phyloP scores from a whole-genome alignment of 139 green algal genomes.

The Tetradesmus obliquus region DNA sequence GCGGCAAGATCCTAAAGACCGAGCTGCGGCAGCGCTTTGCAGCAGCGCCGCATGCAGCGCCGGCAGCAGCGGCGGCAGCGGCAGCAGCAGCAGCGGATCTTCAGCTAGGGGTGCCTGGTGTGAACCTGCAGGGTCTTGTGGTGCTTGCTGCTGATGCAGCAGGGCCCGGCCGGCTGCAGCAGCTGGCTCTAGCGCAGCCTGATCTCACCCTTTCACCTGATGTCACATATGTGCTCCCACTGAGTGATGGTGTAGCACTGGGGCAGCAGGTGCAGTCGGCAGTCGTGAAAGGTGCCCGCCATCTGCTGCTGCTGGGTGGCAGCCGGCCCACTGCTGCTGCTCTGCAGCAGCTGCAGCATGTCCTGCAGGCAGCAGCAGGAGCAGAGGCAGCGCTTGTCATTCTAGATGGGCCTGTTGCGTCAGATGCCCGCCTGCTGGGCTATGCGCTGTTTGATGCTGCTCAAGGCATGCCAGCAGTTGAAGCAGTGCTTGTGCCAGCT shows the following conservation, averaged over 20 bases:
- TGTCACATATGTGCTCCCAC: constrained; percentile 19
- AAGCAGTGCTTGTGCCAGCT: constrained; percentile 14
- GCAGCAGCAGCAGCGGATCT: neutral
- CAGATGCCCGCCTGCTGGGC: neutral
- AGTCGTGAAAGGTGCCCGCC: constrained; percentile 35
- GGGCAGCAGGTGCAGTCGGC: constrained; percentile 38
- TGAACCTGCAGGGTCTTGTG: constrained; percentile 19
- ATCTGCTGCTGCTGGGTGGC: constrained; percentile 47
- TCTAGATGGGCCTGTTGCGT: neutral
- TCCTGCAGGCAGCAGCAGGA: neutral
- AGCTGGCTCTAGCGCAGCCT: neutral
- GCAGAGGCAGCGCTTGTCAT: constrained; percentile 20
- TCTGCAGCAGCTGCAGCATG: neutral
- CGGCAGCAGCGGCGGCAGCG: constrained; percentile 1
- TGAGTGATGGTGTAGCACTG: neutral
- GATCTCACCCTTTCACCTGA: neutral
- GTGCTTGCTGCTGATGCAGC: constrained; percentile 20
- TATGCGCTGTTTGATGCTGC: constrained; percentile 38
- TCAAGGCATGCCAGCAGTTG: neutral
- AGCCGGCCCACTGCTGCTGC: constrained; percentile 22
- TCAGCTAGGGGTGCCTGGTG: constrained; percentile 3
- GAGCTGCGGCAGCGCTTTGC: constrained; percentile 58
- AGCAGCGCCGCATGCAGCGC: neutral
- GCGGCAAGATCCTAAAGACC: constrained; percentile 90
- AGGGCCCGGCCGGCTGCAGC: neutral